Base-by-base conservation (phyloP, 1,284 basidiomycete species). In the Papiliotrema flavescens region DNA sequence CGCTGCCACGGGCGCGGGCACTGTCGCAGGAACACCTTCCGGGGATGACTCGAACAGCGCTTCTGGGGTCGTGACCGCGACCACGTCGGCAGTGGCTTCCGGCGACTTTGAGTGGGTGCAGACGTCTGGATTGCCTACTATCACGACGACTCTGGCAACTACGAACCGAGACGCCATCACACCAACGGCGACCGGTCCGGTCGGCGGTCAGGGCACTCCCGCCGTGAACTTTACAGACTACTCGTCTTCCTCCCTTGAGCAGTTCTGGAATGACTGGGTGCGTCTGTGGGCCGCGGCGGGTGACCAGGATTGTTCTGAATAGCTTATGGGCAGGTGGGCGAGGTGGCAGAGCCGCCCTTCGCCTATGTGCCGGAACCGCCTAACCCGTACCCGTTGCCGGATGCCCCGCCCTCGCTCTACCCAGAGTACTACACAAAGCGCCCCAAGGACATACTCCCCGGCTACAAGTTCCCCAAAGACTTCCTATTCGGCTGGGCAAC, bases 391-490 rank as follows among this genome's bases (percentile, higher is more conserved):
- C 59, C 59, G 2, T 40, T 58, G 8, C 59, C 56, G 2, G 44
- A 54, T 17, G 34, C 51, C 26, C 59, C 59, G 15, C 59, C 59
- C 3, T 36, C 53, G 3, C 39, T 61, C 32, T 61, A 53, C 39
- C 59, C 59, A 28, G 56, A 58, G n/a, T 61, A 54, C 45, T 50
- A 55, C 41, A 34, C 37, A 14, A 43, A 45, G 40, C 34, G 35
- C 8, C 56, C 56, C 2, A 45, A 51, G 15, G 39, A 58, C 17
- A 54, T 61, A 7, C 43, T 84, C 46, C 79, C 81, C 11, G 83
- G 80, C 77, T 76, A 79, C 20, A 79, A 77, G 53, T 66, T 83
- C 37, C 79, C 81, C 2, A 64, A 69, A n/a, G 69, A 73, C 7
- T 82, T 84, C 59, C 40, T 83, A 23, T 55, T 58, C 36, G 62